Percentiles rank a stretch among this genome's conserved stretches.
phyloP scores from a whole-genome alignment of 768 basidiomycete species.

The Hebeloma cylindrosporum region DNA sequence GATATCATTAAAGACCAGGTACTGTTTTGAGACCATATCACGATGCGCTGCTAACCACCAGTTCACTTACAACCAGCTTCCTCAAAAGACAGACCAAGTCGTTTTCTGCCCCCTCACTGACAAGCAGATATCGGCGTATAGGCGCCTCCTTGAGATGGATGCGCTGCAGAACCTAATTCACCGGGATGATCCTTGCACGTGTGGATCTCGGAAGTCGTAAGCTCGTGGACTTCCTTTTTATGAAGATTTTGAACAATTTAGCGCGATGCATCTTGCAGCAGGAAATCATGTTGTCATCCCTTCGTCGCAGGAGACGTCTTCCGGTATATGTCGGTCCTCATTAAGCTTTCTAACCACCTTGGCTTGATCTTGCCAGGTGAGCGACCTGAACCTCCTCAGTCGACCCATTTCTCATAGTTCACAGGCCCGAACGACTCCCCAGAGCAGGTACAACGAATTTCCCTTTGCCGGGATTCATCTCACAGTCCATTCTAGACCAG shows the following conservation, averaged over 20 bases:
- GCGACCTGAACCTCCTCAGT: constrained; percentile 5
- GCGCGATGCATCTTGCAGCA: constrained; percentile 28
- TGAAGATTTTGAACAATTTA: background rate
- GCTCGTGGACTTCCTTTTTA: constrained; percentile 18
- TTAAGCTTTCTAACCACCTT: constrained; percentile 88
- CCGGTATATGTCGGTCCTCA: constrained; percentile 76
- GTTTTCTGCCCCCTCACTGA: constrained; percentile 89
- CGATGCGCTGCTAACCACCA: no score
- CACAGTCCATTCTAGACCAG: constrained; percentile 25
- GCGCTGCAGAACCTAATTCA: constrained; percentile 70
- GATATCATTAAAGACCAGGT: constrained; percentile 73
- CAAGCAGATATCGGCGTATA: constrained; percentile 73
- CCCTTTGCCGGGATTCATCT: background rate
- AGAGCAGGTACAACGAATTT: constrained; percentile 53
- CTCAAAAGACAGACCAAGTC: constrained; percentile 85
- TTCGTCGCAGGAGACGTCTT: constrained; percentile 67
- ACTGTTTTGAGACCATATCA: constrained; percentile 3
- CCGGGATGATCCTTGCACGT: constrained; percentile 73
- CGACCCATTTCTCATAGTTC: background rate
- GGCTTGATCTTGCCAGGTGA: constrained; percentile 81
- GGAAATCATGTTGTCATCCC: constrained; percentile 42
- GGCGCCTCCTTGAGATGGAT: constrained; percentile 59
- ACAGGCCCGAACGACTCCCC: constrained; percentile 65
- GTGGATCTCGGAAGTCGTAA: constrained; percentile 60
- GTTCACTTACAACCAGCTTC: constrained; percentile 52